phyloP scores from a whole-genome alignment of 139 green algal species.

The Coccomyxa sp. region DNA sequence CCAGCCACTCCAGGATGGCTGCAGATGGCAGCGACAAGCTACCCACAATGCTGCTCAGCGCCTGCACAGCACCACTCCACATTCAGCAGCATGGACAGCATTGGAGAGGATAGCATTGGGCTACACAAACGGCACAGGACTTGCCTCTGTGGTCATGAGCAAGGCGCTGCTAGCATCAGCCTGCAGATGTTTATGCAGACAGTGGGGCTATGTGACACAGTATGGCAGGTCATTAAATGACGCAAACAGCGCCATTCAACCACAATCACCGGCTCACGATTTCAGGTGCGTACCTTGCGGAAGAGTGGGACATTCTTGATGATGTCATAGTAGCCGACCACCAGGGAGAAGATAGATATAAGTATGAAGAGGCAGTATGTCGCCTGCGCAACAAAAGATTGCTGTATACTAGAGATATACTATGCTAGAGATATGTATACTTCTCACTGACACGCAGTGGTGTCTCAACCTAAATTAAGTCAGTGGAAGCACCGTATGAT shows the following conservation, averaged over 20 bases:
- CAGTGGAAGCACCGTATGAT: too few species aligned
- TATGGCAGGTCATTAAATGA: neutral
- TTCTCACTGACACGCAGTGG: too few species aligned
- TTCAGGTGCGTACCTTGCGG: slow-evolving; percentile 24
- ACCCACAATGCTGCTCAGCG: slow-evolving; percentile 24
- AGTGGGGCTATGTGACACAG: neutral
- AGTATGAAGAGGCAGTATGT: slow-evolving; percentile 69
- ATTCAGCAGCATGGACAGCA: too few species aligned
- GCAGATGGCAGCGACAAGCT: slow-evolving; percentile 48
- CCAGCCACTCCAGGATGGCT: slow-evolving; percentile 72
- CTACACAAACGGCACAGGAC: too few species aligned
- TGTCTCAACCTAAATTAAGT: too few species aligned
- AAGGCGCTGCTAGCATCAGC: too few species aligned
- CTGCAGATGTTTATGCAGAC: neutral
- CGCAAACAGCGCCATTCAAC: too few species aligned
- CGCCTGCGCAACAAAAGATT: too few species aligned
- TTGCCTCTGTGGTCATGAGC: too few species aligned
- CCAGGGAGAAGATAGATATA: slow-evolving; percentile 71
- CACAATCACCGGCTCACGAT: neutral
- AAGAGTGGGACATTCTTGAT: slow-evolving; percentile 79
- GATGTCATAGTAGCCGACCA: slow-evolving; percentile 68
- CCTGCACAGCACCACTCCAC: slow-evolving; percentile 10
- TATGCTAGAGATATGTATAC: too few species aligned
- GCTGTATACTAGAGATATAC: too few species aligned
- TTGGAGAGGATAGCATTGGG: neutral